Conservation (phyloP, 331 rosid species). For the Malus hybrid region DNA sequence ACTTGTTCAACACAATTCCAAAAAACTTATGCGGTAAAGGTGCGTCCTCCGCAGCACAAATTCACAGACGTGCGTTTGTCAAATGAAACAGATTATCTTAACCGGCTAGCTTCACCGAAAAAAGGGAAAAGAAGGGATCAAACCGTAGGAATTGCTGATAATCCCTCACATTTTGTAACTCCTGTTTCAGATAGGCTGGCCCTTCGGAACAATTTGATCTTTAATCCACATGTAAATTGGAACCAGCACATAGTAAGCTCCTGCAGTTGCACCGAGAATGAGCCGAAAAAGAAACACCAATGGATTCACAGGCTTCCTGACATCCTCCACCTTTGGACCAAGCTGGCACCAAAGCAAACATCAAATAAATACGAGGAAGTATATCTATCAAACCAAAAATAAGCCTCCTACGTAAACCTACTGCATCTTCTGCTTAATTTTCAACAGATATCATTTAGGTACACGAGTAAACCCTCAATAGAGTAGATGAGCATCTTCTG, state of each 20-base stretch:
- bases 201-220: conserved; percentile 8
- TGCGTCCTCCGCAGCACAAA: neutral
- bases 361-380: neutral
- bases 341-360: conserved; percentile 5
- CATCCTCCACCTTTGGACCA: conserved; percentile 18
- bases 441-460: neutral
- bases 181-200: conserved; percentile 5
- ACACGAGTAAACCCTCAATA: neutral
- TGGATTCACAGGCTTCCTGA: conserved; percentile 6
- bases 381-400: neutral
- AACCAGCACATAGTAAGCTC: conserved; percentile 13
- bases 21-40: neutral
- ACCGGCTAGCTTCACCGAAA: neutral
- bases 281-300: conserved; percentile 16
- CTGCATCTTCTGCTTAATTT: neutral
- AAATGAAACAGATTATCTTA: neutral
- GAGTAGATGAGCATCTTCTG: neutral
- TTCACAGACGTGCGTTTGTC: neutral
- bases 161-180: neutral
- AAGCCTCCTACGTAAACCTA: neutral
- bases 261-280: conserved; percentile 14
- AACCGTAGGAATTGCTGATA: neutral
- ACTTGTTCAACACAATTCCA: neutral
- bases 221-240: conserved; percentile 20
- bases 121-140: neutral